Conservation (phyloP, 352 stramenopile genomes). For the Phytophthora sp. region DNA sequence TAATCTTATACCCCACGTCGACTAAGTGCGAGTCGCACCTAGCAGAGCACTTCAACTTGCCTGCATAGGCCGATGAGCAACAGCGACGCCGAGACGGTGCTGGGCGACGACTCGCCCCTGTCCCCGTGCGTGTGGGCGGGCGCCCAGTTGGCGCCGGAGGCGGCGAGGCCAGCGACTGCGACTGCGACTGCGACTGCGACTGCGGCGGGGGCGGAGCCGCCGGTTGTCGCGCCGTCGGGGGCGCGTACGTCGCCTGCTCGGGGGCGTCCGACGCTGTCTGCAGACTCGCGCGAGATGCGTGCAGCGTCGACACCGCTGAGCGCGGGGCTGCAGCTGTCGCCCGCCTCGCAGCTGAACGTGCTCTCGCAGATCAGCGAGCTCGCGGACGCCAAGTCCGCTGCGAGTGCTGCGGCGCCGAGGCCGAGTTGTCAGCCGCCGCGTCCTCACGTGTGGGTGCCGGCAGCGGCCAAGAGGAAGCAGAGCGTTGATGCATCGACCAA, state of each 20-base stretch:
- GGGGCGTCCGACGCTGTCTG: too few relatives aligned
- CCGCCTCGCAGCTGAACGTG: slow-evolving; percentile 72
- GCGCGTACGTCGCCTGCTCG: too few relatives aligned
- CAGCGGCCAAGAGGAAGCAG: slow-evolving; percentile 2
- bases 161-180: neutral
- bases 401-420: neutral
- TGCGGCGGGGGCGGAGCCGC: too few relatives aligned
- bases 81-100: slow-evolving; percentile 51
- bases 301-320: too few relatives aligned
- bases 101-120: slow-evolving; percentile 37
- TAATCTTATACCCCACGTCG: neutral
- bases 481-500: neutral
- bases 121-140: slow-evolving; percentile 50
- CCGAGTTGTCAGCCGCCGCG: slow-evolving; percentile 4
- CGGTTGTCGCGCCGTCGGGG: too few relatives aligned
- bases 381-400: slow-evolving; percentile 39
- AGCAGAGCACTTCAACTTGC: slow-evolving; percentile 41
- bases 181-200: neutral
- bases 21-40: slow-evolving; percentile 19
- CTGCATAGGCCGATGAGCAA: neutral
- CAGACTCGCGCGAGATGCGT: too few relatives aligned
- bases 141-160: neutral
- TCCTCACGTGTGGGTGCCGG: slow-evolving; percentile 35
- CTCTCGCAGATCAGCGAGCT: slow-evolving; percentile 81
- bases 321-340: slow-evolving; percentile 62